A percentile compares a stretch with the other conserved stretches of the same genome.
Conservation (phyloP, 257 asterid genomes). For the Fraxinus anomala region DNA sequence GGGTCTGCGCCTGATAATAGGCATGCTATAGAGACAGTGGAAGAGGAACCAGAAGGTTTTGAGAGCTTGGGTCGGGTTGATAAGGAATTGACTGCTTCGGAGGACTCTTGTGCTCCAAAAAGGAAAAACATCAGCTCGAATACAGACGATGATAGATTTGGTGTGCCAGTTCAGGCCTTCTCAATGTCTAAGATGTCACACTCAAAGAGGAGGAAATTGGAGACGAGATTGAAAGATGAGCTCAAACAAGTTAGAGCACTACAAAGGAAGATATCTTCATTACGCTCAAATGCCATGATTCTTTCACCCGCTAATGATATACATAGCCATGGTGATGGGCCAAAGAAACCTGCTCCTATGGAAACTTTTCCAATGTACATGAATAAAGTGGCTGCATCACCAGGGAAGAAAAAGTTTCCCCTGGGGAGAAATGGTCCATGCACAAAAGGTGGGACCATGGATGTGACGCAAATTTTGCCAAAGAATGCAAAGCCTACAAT, state of each 20-base stretch:
- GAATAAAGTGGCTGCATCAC: slow-evolving; percentile 30
- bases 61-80: no score
- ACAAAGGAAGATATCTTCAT: slow-evolving; percentile 54
- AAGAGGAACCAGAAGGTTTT: no score
- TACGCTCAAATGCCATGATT: slow-evolving; percentile 26
- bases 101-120: slow-evolving; percentile 38
- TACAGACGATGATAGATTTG: slow-evolving; percentile 26
- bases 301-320: slow-evolving; percentile 44
- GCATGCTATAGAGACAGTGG: no score
- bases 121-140: slow-evolving; percentile 39
- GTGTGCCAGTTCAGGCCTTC: slow-evolving; percentile 51
- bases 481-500: slow-evolving; percentile 40
- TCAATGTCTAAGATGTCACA: slow-evolving; percentile 63
- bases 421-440: slow-evolving; percentile 61
- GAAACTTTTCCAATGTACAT: slow-evolving; percentile 41
- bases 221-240: slow-evolving; percentile 55
- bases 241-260: slow-evolving; percentile 65
- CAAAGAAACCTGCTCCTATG: slow-evolving; percentile 43
- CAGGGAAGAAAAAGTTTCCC: slow-evolving; percentile 46
- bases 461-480: slow-evolving; percentile 34
- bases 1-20: no score
- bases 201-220: slow-evolving; percentile 59
- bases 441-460: slow-evolving; percentile 49
- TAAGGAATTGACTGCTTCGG: slow-evolving; percentile 39
- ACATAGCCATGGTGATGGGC: slow-evolving; percentile 45